A percentile compares a stretch with the other conserved stretches of the same genome.
These are phyloP conservation scores for Hsuehochloa calcarea DNA, from an alignment of 176 grass and related monocot species.

Conservation along the genomic window DNA sequence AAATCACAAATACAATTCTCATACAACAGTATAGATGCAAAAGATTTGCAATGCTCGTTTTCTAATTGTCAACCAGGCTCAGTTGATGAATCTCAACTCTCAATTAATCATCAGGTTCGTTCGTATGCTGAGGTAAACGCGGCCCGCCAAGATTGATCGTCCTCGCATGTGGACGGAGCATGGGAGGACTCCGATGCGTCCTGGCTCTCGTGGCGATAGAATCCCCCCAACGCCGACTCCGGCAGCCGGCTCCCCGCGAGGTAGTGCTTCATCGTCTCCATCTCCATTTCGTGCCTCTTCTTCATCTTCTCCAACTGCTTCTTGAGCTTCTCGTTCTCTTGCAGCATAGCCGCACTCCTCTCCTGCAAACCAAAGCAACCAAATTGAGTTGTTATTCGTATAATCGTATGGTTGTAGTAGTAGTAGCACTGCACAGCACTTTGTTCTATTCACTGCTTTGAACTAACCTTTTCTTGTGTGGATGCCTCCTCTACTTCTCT, in stretches of 20 bases:
- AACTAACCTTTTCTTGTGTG: slow-evolving; percentile 57
- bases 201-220: slow-evolving; percentile 49
- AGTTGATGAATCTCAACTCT: slow-evolving; percentile 41
- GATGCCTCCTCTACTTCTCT: slow-evolving; percentile 89
- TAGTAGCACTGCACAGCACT: not conserved
- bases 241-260: slow-evolving; percentile 87
- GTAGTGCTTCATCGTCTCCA: slow-evolving; percentile 92
- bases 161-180: slow-evolving; percentile 22
- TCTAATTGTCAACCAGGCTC: slow-evolving; percentile 36
- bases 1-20: slow-evolving; percentile 12
- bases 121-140: slow-evolving; percentile 70
- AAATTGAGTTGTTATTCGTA: not conserved
- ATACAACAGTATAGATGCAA: slow-evolving; percentile 9
- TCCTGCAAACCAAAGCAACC: slow-evolving; percentile 47
- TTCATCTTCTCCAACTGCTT: slow-evolving; percentile 87
- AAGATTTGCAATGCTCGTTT: not conserved
- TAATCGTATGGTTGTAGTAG: not conserved
- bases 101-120: slow-evolving; percentile 28
- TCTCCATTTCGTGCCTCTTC: slow-evolving; percentile 81
- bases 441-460: not conserved
- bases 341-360: slow-evolving; percentile 44
- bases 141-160: slow-evolving; percentile 82
- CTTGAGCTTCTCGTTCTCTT: slow-evolving; percentile 80
- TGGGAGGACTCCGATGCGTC: slow-evolving; percentile 19
- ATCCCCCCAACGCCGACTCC: slow-evolving; percentile 66